Evolutionary conservation across 176 grass and related monocot species (phyloP), one percentile per base, ranked within the genome.

Genomic region (Ananas comosus): DNA sequence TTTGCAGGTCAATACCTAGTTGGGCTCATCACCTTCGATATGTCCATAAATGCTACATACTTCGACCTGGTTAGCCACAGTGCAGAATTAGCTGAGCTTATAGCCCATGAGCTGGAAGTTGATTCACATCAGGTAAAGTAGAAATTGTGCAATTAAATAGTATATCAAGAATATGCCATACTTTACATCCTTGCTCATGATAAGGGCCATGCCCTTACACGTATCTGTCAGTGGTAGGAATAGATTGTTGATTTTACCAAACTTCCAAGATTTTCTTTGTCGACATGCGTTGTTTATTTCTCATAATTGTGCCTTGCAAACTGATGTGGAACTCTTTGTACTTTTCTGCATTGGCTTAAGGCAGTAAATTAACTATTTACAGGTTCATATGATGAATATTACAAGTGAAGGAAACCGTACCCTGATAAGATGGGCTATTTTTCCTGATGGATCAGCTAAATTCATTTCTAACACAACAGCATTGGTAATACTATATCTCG

Each of bases 11-110:
- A 99, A 71, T 88, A 85, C 81, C 83, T 88, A 85, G 79, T 99
- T 70, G 95, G 95, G 53, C 73, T 82, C 57, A 99, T 99, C 57
- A 88, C 87, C 50, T 73, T 99, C 76, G 87, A 94, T 76, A 91
- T 99, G 95, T 85, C 80, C 14, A 88, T 94, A 76, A 99, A 99
- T 86, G 82, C 91, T 80, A 94, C 87, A 63, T 88, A 84, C 75
- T 57, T 75, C 48, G 83, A 79, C 75, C 72, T 99, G 63, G 81
- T 83, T 74, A 89, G 90, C 33, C 87, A 88, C 53, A 82, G 86
- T 9, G 76, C 78, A 70, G 95, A 99, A 78, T 42, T 99, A 21
- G 80, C 90, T 66, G 74, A 91, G 63, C 81, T 91, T 64, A 86
- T 99, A 65, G 90, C 95, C 42, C 69, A 88, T 77, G 87, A 99